These are phyloP conservation scores for Lantana camara DNA, from an alignment of 257 asterid species.

Conservation along the genomic window DNA sequence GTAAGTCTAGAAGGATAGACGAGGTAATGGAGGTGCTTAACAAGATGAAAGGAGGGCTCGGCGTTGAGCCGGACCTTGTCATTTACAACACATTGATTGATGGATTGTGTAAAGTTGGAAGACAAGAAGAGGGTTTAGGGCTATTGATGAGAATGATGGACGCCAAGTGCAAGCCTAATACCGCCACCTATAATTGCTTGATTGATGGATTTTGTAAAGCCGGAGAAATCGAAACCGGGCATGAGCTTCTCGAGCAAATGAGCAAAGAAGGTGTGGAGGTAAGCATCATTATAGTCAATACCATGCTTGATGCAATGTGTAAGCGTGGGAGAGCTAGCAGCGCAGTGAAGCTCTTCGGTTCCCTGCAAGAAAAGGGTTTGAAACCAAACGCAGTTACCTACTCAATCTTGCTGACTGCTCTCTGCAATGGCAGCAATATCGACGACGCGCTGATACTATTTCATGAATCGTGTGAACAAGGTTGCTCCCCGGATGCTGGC, in stretches of 20 bases:
- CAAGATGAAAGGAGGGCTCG: constrained; percentile 54
- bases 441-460: constrained; percentile 69
- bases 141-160: constrained; percentile 69
- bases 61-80: constrained; percentile 59
- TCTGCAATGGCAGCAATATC: constrained; percentile 67
- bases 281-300: constrained; percentile 56
- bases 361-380: constrained; percentile 63
- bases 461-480: constrained; percentile 56
- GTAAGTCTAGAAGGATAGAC: constrained; percentile 61
- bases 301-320: constrained; percentile 75
- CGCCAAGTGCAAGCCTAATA: constrained; percentile 49
- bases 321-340: constrained; percentile 59
- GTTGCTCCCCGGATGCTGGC: constrained; percentile 67
- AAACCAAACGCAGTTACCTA: constrained; percentile 57
- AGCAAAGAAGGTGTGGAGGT: constrained; percentile 40
- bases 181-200: constrained; percentile 62
- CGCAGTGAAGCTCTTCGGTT: constrained; percentile 50
- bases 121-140: constrained; percentile 69
- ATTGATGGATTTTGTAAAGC: constrained; percentile 85
- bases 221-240: constrained; percentile 66
- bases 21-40: constrained; percentile 70
- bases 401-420: constrained; percentile 64
- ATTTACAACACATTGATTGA: constrained; percentile 70
- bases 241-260: constrained; percentile 66
- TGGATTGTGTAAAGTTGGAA: constrained; percentile 88